Base-by-base conservation (phyloP, 2,329 filamentous ascomycete species). In the Stachybotrys elegans region DNA sequence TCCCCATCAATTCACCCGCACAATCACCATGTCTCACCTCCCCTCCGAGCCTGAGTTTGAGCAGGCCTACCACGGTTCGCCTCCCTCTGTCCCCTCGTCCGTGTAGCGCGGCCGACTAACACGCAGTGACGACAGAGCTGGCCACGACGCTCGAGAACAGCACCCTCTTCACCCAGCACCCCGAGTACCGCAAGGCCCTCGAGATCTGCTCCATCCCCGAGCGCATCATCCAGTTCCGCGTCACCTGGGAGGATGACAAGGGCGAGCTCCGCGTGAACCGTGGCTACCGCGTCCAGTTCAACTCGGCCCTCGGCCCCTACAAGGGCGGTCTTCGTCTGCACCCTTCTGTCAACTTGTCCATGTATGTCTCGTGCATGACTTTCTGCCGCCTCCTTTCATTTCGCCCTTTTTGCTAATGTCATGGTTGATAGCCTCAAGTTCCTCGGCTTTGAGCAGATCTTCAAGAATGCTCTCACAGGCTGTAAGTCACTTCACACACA, bases 391-490 rank as follows among this genome's bases (percentile, higher is more conserved):
- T n/a, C n/a, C n/a, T n/a, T n/a, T n/a, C n/a, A n/a, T 29, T 29
- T 29, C 17, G 29, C 6, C 12, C 29, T 5, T 6, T 13, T 16
- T 21, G 37, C 46, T 56, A 44, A 76, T 73, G 45, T 76, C 81
- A 17, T 20, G 47, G 42, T n/a, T n/a, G n/a, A n/a, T 43, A 71
- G 70, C 61, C 81, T 98, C 60, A 98, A 98, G 78, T 97, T 97
- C 75, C 80, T 98, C 63, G 93, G 92, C 54, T 97, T 97, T 62
- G 93, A 98, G 83, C 93, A 97, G 76, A 94, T 92, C 73, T 97
- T 97, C 81, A 97, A 97, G 82, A 97, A 97, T 88, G 93, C 93
- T 56, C 76, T 97, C 57, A 97, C 93, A 50, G 93, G 93, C 63
- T 73, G 86, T 91, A 75, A 76, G 87, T 81, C 19, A 21, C 19